Conservation (phyloP, 345 rosid genomes). For the Ceriops zippeliana region DNA sequence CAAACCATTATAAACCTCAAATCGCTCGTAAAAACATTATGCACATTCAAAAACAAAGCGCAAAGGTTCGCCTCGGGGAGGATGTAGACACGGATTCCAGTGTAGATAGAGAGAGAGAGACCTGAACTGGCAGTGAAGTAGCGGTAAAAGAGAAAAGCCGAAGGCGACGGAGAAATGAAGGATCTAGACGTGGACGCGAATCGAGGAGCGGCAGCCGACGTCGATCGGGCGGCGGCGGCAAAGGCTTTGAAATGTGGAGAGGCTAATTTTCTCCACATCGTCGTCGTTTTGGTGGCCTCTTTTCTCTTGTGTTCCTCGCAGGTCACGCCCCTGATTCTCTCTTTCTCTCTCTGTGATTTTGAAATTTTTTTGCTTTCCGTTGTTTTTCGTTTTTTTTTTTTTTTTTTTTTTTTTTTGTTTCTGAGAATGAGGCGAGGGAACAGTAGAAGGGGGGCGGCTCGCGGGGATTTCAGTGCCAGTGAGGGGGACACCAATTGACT, state of each 20-base stretch:
- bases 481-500: no score
- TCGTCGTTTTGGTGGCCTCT: slow-evolving; percentile 12
- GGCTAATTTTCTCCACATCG: slow-evolving; percentile 79
- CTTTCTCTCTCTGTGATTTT: background rate
- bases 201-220: slow-evolving; percentile 21
- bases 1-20: no score
- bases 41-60: no score
- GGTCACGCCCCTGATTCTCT: slow-evolving; percentile 32
- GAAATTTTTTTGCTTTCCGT: no score
- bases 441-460: no score
- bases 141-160: slow-evolving; percentile 31
- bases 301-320: slow-evolving; percentile 30
- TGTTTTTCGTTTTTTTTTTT: no score
- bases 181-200: slow-evolving; percentile 27
- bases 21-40: no score
- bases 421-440: no score
- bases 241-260: slow-evolving; percentile 72
- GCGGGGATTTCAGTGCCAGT: no score
- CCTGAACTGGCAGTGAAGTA: slow-evolving; percentile 53
- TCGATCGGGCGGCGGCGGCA: slow-evolving; percentile 44
- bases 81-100: background rate
- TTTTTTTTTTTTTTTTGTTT: no score
- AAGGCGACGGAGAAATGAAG: slow-evolving; percentile 35
- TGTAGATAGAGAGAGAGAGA: slow-evolving; percentile 7
- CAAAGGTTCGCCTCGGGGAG: background rate